Evolutionary conservation across 345 rosid species (phyloP).

Genomic region (Citrus reticulata): DNA sequence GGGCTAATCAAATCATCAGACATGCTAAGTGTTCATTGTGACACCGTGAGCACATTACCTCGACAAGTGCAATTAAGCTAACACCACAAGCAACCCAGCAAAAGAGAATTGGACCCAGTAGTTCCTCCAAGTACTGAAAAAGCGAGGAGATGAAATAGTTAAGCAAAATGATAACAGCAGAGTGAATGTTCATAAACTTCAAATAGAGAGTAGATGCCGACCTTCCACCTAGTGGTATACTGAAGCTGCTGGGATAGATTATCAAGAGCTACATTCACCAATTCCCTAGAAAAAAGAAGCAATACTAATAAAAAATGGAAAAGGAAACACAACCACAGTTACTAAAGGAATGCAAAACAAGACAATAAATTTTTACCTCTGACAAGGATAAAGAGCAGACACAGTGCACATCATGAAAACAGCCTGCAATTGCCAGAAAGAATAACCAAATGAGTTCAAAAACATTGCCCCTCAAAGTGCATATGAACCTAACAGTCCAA

Average conservation of each 20-base stretch:
- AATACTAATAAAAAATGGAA: not conserved
- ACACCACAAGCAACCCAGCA: constrained; percentile 87
- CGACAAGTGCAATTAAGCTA: constrained; percentile 78
- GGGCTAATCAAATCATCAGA: constrained; percentile 5
- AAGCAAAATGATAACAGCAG: constrained; percentile 10
- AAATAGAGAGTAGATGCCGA: constrained; percentile 16
- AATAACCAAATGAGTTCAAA: constrained; percentile 6
- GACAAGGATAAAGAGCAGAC: constrained; percentile 77
- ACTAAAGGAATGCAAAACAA: not conserved
- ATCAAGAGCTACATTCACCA: constrained; percentile 62
- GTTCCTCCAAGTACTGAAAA: constrained; percentile 86
- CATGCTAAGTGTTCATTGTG: not conserved
- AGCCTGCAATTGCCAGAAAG: constrained; percentile 50
- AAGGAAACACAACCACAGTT: not conserved
- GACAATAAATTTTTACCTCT: constrained; percentile 46
- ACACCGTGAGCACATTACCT: constrained; percentile 50
- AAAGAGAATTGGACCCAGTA: constrained; percentile 74
- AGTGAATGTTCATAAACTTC: not conserved
- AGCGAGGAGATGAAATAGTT: not conserved
- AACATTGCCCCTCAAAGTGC: not conserved
- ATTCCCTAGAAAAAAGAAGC: constrained; percentile 51
- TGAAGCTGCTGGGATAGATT: constrained; percentile 70
- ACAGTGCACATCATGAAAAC: constrained; percentile 81
- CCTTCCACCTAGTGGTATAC: constrained; percentile 77
- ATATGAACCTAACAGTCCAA: not conserved